Evolutionary conservation across 23 red algal species (phyloP), one percentile per base, ranked within the genome.

Genomic region (Agarophyton chilense): DNA sequence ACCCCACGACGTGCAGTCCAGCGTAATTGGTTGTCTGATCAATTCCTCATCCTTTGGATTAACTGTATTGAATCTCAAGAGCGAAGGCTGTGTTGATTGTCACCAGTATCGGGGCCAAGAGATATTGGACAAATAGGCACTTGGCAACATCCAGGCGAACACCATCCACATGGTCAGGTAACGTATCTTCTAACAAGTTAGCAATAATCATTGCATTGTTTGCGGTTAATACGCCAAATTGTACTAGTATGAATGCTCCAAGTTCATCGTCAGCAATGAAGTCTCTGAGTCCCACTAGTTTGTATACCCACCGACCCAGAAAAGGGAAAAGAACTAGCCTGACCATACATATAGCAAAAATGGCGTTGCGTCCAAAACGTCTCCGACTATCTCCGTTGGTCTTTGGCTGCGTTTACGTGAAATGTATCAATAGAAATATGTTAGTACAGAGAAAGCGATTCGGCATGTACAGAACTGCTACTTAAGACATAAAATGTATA

Each of bases 161-260:
- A 38, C n/a, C 24, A 7, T 47, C 32, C 8, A 19, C 68, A 31
- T 29, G 33, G 19, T 16, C 43, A 24, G 68, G 41, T 24, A 46
- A 40, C 40, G 43, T 46, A 2, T 25, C 68, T 4, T 38, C 43
- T 26, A 74, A 46, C 43, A 74, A 46, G 38, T 49, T 49, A 26
- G 41, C 68, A 2, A 74, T 74, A 21, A 74, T 74, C 68, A 74
- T 74, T 29, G 68, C 68, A 26, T 74, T 74, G 41, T 74, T 74
- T 18, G 68, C 68, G 1, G 68, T 74, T 8, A 74, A 4, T 26
- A 74, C 68, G 4, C 68, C 68, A 29, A 74, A 74, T 39, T 74
- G 29, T 14, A 49, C 43, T 3, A 74, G 25, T 26, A 74, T 47
- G 25, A 74, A 74, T 24, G 36, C 2, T 1, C 68, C 68, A 18